Percentiles rank a stretch among this genome's conserved stretches.
phyloP scores from a whole-genome alignment of 2,329 filamentous ascomycete genomes.

The Emergomyces orientalis region DNA sequence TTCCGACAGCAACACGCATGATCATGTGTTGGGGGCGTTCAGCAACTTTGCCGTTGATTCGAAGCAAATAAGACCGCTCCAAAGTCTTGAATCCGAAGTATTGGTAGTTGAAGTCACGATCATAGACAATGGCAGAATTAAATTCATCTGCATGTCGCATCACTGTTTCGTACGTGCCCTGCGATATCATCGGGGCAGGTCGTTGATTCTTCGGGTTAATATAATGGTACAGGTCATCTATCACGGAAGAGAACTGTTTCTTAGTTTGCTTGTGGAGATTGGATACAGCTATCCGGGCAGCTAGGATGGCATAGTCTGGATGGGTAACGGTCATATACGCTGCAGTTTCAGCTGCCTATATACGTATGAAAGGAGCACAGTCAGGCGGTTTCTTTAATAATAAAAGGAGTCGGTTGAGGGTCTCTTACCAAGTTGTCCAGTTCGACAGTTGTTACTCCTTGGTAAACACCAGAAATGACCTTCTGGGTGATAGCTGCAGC shows the following conservation, averaged over 20 bases:
- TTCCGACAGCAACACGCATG: constrained; percentile 96
- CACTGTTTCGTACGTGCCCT: constrained; percentile 81
- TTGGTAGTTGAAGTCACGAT: constrained; percentile 99
- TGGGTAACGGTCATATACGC: constrained; percentile 99
- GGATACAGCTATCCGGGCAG: constrained; percentile 94
- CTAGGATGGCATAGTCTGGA: constrained; percentile 96
- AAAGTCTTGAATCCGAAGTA: constrained; percentile 99
- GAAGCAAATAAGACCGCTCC: constrained; percentile 93
- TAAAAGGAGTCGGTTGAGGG: not conserved
- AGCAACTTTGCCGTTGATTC: constrained; percentile 89
- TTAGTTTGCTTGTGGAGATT: constrained; percentile 99
- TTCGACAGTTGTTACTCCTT: constrained; percentile 92
- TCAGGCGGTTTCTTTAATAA: constrained; percentile 5
- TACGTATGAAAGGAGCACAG: not conserved
- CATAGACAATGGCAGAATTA: constrained; percentile 97
- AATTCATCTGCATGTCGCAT: constrained; percentile 96
- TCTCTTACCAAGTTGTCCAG: constrained; percentile 82
- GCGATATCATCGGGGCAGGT: constrained; percentile 86
- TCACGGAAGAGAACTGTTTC: constrained; percentile 97
- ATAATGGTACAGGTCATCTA: constrained; percentile 90
- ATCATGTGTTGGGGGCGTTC: constrained; percentile 99
- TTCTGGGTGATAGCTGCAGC: constrained; percentile 97
- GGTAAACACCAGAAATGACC: constrained; percentile 98
- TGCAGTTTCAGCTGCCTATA: constrained; percentile 90
- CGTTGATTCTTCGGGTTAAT: constrained; percentile 85